phyloP scores from a whole-genome alignment of 2,329 filamentous ascomycete species.

The Penicillium sp. region DNA sequence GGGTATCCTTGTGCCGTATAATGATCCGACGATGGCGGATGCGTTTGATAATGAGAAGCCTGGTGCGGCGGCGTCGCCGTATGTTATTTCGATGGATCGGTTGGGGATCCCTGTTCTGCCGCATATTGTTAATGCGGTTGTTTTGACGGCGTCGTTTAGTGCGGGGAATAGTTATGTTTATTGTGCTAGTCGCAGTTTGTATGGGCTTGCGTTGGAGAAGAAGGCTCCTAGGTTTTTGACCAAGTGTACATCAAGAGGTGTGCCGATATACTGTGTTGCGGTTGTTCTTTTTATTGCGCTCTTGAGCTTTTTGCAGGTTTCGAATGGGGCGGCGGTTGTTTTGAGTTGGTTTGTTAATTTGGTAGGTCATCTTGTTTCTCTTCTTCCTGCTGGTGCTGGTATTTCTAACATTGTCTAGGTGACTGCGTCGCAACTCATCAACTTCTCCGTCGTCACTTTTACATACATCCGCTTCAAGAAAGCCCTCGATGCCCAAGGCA shows the following conservation, averaged over 20 bases:
- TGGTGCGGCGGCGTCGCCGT: conserved; percentile 73
- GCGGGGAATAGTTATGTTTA: conserved; percentile 72
- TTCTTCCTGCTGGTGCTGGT: background rate
- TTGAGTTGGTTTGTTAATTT: conserved; percentile 74
- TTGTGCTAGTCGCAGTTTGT: conserved; percentile 70
- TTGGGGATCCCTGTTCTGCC: conserved; percentile 67
- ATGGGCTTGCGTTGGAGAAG: conserved; percentile 69
- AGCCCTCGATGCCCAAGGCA: background rate
- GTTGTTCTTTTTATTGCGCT: conserved; percentile 70
- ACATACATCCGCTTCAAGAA: conserved; percentile 2
- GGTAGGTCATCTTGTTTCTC: conserved; percentile 34
- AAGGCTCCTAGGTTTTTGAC: conserved; percentile 71
- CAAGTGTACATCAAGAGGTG: conserved; percentile 65
- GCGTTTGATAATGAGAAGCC: conserved; percentile 64
- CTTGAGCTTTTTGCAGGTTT: conserved; percentile 75
- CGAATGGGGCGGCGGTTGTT: conserved; percentile 67
- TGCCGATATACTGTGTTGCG: conserved; percentile 74
- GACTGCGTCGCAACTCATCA: background rate
- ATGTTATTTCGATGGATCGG: conserved; percentile 69
- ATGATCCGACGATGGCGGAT: conserved; percentile 64
- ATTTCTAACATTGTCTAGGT: background rate
- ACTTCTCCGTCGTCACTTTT: conserved; percentile 2
- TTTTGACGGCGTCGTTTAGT: conserved; percentile 70
- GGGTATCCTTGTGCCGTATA: conserved; percentile 72
- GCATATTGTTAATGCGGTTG: conserved; percentile 73